phyloP scores from a whole-genome alignment of 768 basidiomycete species.

The Melanogaster broomeanus region DNA sequence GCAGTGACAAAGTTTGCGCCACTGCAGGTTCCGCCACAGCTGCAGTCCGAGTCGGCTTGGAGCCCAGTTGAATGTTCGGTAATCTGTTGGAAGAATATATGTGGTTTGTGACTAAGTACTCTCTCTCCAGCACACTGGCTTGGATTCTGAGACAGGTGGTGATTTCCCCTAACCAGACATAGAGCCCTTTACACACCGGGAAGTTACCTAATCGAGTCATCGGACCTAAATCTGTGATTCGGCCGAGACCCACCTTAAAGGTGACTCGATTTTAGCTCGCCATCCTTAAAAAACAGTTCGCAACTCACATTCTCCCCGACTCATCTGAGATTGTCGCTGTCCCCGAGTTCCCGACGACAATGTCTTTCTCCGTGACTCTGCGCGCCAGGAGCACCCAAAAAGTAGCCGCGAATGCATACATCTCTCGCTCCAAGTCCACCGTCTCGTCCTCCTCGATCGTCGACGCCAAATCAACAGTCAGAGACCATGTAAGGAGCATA shows the following conservation, averaged over 20 bases:
- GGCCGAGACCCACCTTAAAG: conserved; percentile 20
- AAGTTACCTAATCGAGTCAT: too few relatives aligned
- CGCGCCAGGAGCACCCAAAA: conserved; percentile 44
- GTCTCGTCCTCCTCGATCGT: conserved; percentile 54
- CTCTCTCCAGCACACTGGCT: too few relatives aligned
- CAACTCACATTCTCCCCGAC: conserved; percentile 3
- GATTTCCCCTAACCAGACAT: too few relatives aligned
- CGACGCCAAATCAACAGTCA: conserved; percentile 80
- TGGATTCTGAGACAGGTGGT: not conserved
- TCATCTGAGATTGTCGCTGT: conserved; percentile 12
- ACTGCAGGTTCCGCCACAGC: too few relatives aligned
- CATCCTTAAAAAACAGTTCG: conserved; percentile 10
- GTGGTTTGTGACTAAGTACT: too few relatives aligned
- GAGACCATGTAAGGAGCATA: conserved; percentile 74
- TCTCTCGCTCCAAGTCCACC: conserved; percentile 54
- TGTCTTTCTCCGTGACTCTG: conserved; percentile 46
- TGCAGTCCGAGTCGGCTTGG: too few relatives aligned
- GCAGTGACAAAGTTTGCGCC: too few relatives aligned
- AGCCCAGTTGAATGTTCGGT: too few relatives aligned
- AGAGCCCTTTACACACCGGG: too few relatives aligned
- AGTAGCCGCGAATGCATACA: conserved; percentile 30
- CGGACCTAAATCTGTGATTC: too few relatives aligned
- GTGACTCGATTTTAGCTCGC: conserved; percentile 23
- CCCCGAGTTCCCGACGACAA: conserved; percentile 22
- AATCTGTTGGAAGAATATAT: too few relatives aligned